These are phyloP conservation scores for Hypoxylon fuscum DNA, from an alignment of 495 filamentous ascomycete species.

Conservation along the genomic window DNA sequence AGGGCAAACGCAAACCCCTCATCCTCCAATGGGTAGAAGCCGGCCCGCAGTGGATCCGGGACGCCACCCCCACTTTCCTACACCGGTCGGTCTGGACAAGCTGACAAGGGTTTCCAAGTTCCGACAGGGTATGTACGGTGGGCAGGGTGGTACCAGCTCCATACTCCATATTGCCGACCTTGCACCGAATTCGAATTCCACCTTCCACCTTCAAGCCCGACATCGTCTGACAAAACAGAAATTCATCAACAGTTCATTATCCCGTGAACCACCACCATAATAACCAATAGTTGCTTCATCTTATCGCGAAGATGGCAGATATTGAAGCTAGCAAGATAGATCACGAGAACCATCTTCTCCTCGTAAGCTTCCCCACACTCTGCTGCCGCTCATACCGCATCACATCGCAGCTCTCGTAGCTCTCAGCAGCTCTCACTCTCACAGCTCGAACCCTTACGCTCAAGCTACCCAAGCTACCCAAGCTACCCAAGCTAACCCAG, in stretches of 20 bases:
- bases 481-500: conserved; percentile 8
- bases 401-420: neutral
- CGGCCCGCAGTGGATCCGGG: conserved; percentile 22
- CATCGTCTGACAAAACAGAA: no score
- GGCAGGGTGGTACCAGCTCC: no score
- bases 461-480: neutral
- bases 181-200: conserved; percentile 14
- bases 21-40: conserved; percentile 28
- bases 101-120: no score
- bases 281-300: neutral
- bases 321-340: conserved; percentile 55
- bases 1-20: neutral
- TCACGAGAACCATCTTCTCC: conserved; percentile 58
- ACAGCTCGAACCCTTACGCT: neutral
- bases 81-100: conserved; percentile 9
- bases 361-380: conserved; percentile 44
- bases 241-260: conserved; percentile 8
- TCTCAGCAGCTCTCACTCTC: neutral
- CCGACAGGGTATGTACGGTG: no score
- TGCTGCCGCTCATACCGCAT: no score
- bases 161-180: conserved; percentile 19
- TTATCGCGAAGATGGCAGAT: conserved; percentile 51
- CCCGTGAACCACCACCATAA: neutral
- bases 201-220: neutral
- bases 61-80: conserved; percentile 29